Conservation (phyloP, 2,329 filamentous ascomycete genomes). For the Sporothrix brasiliensis region DNA sequence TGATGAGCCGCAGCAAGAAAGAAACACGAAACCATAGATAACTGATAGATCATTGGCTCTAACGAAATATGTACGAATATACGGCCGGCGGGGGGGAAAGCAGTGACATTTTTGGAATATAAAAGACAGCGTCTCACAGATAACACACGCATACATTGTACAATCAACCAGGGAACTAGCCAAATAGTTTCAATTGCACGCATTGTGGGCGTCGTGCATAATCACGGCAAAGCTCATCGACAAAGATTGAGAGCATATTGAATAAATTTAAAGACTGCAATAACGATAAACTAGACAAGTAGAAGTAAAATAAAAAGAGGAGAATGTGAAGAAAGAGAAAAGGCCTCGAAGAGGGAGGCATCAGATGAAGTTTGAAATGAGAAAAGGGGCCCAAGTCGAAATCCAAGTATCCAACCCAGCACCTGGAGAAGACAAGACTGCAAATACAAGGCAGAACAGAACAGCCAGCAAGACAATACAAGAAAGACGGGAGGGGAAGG, state of each 20-base stretch:
- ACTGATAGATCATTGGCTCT: neutral
- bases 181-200: no score
- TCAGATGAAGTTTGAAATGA: neutral
- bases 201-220: no score
- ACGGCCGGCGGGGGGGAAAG: neutral
- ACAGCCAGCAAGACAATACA: neutral
- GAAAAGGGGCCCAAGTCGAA: neutral
- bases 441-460: neutral
- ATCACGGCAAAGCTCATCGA: no score
- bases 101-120: conserved; percentile 10
- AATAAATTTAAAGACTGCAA: no score
- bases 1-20: neutral
- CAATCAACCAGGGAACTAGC: neutral
- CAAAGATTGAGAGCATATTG: no score
- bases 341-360: neutral
- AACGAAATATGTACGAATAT: conserved; percentile 18
- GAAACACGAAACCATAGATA: conserved; percentile 6
- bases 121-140: neutral
- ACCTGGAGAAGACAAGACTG: neutral
- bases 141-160: neutral
- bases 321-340: neutral
- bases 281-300: neutral
- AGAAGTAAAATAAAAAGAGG: neutral
- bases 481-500: no score
- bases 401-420: neutral